Evolutionary conservation across 495 filamentous ascomycete species (phyloP), one percentile per base, ranked within the genome.

Genomic region (Penicillium odoratum): DNA sequence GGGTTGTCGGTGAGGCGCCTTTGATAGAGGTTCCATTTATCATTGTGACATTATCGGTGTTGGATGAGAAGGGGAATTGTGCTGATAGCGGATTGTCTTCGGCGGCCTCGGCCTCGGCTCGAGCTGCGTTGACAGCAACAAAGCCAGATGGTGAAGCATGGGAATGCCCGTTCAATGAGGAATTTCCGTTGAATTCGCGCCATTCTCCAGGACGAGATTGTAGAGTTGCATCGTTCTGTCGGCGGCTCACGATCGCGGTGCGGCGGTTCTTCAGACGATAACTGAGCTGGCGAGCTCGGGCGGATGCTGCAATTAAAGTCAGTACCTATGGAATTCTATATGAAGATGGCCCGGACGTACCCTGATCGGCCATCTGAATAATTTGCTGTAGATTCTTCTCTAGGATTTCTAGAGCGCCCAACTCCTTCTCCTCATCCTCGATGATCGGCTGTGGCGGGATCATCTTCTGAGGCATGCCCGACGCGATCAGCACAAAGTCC

Each of bases 361-460:
- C 85, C 86, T 91, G 77, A 83, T 96, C 91, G 2, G 90, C 90
- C 64, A 87, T 82, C 67, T 89, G 88, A 55, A 88, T 89, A 21
- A 95, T 82, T 55, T 86, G 80, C 43, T 85, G 81, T 38, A 94
- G 69, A 38, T 88, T 87, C 72, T 85, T 81, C 69, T 93, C 89
- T 45, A 96, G 67, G 53, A 94, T 93, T 64, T 93, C 90, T 54
- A 94, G 70, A 3, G 90, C 92, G 30, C 85, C 90, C 48, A 93
- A 69, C 70, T 96, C 91, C 63, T 90, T 91, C 68, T 88, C 83
- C 66, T 96, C 91, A 62, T 96, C 91, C 69, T 95, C 90, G 48
- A 86, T 83, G 46, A 94, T 87, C 0, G 91, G 89, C 63, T 91
- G 87, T 13, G 87, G 88, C 15, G 92, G 88, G 31, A 89, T 89